These are phyloP conservation scores for Helichrysum umbraculigerum DNA, from an alignment of 129 eudicot species.

Conservation along the genomic window DNA sequence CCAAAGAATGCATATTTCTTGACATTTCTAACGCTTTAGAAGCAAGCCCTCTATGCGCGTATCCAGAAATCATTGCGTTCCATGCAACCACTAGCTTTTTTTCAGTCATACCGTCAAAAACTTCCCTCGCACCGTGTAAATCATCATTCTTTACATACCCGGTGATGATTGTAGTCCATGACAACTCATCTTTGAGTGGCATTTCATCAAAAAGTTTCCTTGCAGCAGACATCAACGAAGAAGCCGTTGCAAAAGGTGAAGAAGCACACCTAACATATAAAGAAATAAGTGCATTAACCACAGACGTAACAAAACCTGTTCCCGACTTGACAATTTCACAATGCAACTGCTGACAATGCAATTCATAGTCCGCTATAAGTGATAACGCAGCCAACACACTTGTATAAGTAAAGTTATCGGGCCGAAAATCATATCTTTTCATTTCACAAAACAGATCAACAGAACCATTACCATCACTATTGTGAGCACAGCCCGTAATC, in stretches of 20 bases:
- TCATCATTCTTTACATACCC: conserved; percentile 78
- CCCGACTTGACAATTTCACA: conserved; percentile 72
- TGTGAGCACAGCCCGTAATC: conserved; percentile 65
- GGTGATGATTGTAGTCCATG: conserved; percentile 81
- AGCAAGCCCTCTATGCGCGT: conserved; percentile 48
- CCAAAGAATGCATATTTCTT: conserved; percentile 59
- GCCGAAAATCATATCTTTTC: conserved; percentile 46
- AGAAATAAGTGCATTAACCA: conserved; percentile 64
- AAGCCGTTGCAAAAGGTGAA: conserved; percentile 46
- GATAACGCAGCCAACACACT: conserved; percentile 53
- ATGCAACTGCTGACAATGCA: conserved; percentile 69
- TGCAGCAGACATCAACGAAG: conserved; percentile 51
- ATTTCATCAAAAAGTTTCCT: conserved; percentile 69
- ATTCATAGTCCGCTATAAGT: conserved; percentile 56
- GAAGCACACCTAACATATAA: conserved; percentile 73
- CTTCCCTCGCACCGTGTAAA: conserved; percentile 51
- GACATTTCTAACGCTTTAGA: conserved; percentile 57
- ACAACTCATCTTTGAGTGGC: conserved; percentile 55
- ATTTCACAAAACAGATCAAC: conserved; percentile 52
- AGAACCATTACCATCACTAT: conserved; percentile 59
- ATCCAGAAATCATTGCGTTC: conserved; percentile 54
- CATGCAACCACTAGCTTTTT: conserved; percentile 62
- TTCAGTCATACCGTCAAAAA: conserved; percentile 56
- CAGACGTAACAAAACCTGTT: conserved; percentile 53
- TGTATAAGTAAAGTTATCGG: conserved; percentile 63